These are phyloP conservation scores for Chenopodium berlandieri DNA, from an alignment of 148 eudicot species.

Conservation along the genomic window DNA sequence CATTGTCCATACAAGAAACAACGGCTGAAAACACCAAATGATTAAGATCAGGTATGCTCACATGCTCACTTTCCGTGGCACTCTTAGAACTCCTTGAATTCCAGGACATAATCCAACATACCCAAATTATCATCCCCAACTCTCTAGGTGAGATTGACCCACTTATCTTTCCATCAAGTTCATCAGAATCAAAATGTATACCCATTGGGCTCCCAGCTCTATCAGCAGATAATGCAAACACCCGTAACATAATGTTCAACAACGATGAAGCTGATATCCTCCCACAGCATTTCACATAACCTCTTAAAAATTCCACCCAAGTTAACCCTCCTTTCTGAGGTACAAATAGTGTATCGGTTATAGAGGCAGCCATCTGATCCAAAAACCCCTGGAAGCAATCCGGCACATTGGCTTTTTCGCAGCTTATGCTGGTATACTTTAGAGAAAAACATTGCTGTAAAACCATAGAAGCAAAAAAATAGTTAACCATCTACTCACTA, in stretches of 20 bases:
- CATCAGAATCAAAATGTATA: slow-evolving; percentile 50
- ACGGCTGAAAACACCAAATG: slow-evolving; percentile 71
- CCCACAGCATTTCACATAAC: slow-evolving; percentile 61
- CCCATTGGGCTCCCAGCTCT: slow-evolving; percentile 60
- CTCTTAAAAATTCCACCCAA: slow-evolving; percentile 75
- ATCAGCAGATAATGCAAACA: slow-evolving; percentile 43
- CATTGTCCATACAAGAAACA: slow-evolving; percentile 48
- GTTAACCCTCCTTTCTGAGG: slow-evolving; percentile 53
- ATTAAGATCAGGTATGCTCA: slow-evolving; percentile 61
- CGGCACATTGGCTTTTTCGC: slow-evolving; percentile 38
- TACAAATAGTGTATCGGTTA: slow-evolving; percentile 54
- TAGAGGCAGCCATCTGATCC: slow-evolving; percentile 48
- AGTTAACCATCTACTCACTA: neutral
- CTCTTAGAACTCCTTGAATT: slow-evolving; percentile 30
- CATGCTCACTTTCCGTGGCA: slow-evolving; percentile 23
- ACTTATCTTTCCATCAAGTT: slow-evolving; percentile 53
- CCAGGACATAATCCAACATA: slow-evolving; percentile 70
- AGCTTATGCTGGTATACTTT: slow-evolving; percentile 36
- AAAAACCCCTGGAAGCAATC: slow-evolving; percentile 38
- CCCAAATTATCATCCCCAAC: slow-evolving; percentile 59
- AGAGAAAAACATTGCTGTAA: slow-evolving; percentile 71
- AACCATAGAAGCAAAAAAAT: neutral
- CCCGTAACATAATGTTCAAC: slow-evolving; percentile 47
- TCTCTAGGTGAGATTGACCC: slow-evolving; percentile 60
- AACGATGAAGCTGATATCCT: slow-evolving; percentile 53